Evolutionary conservation across 2,329 filamentous ascomycete genomes (phyloP).

Genomic region (Verticillium isaacii): DNA sequence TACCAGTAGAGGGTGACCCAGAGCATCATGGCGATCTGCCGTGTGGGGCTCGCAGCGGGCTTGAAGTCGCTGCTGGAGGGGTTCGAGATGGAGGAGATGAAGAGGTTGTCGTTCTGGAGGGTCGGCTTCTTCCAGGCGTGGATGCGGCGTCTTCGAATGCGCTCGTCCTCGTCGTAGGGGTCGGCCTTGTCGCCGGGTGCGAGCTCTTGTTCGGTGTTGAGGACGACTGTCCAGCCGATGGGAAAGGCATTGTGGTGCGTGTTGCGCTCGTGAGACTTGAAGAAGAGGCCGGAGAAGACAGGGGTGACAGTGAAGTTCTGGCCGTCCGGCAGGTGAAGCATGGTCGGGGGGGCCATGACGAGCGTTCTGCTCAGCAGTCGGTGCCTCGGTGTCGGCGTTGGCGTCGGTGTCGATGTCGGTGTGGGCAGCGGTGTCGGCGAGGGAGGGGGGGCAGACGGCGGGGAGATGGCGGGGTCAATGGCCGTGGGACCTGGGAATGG

Average conservation of each 20-base stretch:
- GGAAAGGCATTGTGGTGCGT: constrained; percentile 68
- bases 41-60: constrained; percentile 72
- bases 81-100: constrained; percentile 87
- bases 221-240: constrained; percentile 82
- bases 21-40: constrained; percentile 94
- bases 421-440: background rate
- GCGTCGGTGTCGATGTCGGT: background rate
- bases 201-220: constrained; percentile 60
- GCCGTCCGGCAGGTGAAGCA: constrained; percentile 79
- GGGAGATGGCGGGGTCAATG: constrained; percentile 8
- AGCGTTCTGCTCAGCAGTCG: background rate
- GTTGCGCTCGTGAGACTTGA: constrained; percentile 76
- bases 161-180: constrained; percentile 21
- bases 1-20: constrained; percentile 97
- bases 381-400: background rate
- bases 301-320: constrained; percentile 76
- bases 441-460: background rate
- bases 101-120: constrained; percentile 73
- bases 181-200: constrained; percentile 16
- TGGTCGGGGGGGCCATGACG: constrained; percentile 29
- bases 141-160: constrained; percentile 32
- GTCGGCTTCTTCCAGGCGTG: constrained; percentile 73
- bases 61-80: constrained; percentile 77
- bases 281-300: constrained; percentile 87
- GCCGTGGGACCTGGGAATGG: background rate